These are phyloP conservation scores for Pseudonitzschia delicatissima DNA, from an alignment of 108 stramenopile genomes.

Conservation along the genomic window DNA sequence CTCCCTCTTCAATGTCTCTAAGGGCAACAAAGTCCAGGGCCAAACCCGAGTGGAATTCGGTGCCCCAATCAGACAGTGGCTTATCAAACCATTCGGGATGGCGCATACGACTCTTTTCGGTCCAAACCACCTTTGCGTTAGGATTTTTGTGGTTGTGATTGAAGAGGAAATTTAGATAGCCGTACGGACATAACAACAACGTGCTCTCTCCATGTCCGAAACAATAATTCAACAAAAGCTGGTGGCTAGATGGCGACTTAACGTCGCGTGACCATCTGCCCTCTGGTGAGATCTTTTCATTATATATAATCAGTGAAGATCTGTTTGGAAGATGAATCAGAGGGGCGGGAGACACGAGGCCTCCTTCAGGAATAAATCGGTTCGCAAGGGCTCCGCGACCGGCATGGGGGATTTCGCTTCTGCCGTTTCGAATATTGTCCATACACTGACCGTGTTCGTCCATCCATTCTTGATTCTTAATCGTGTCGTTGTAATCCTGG, in stretches of 20 bases:
- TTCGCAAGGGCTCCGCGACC: constrained; percentile 79
- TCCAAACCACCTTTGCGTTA: constrained; percentile 69
- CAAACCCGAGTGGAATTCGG: constrained; percentile 42
- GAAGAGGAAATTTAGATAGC: constrained; percentile 51
- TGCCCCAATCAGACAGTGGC: constrained; percentile 46
- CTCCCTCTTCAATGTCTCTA: constrained; percentile 66
- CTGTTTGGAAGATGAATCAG: constrained; percentile 49
- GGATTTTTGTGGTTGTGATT: constrained; percentile 65
- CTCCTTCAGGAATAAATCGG: constrained; percentile 53
- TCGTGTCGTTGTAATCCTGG: constrained; percentile 24
- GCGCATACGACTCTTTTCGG: constrained; percentile 30
- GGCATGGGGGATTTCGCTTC: constrained; percentile 64
- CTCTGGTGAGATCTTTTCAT: neutral
- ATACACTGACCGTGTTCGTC: constrained; percentile 55
- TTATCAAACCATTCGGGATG: constrained; percentile 64
- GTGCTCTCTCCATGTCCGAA: constrained; percentile 50
- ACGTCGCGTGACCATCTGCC: constrained; percentile 8
- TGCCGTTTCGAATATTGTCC: constrained; percentile 63
- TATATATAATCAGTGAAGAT: constrained; percentile 41
- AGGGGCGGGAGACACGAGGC: constrained; percentile 63
- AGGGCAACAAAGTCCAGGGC: constrained; percentile 70
- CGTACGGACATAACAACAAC: constrained; percentile 75
- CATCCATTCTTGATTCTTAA: constrained; percentile 33
- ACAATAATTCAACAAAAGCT: constrained; percentile 74
- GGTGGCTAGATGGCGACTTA: constrained; percentile 23